Evolutionary conservation across 371 early-diverging fungal genomes (phyloP), one percentile per base, ranked within the genome.

Genomic region (Circinella umbellata): DNA sequence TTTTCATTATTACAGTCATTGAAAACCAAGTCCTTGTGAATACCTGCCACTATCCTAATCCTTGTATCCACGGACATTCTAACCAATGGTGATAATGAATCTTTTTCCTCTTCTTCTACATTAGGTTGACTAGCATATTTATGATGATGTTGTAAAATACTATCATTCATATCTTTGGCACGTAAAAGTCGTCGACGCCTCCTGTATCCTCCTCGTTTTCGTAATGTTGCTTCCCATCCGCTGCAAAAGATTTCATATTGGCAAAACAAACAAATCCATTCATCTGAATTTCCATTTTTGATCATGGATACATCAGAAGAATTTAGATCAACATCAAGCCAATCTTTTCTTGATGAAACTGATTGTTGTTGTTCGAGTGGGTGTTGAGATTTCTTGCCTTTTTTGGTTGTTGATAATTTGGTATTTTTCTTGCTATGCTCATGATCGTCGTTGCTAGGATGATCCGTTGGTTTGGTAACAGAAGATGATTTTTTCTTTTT

Each of bases 191-290:
- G 57, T 34, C 57, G 57, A 11, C 57, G 57, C 4, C 57, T 27
- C 27, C 27, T 57, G 34, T 57, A 57, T n/a, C 57, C 57, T 34
- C 57, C 57, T 34, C 57, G 20, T 60, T 67, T 67, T 4, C 67
- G 67, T 55, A 18, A n/a, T 4, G 63, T 67, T 15, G 42, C 49
- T 63, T 66, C 63, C 37, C 62, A 37, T 35, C 67, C 71, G 53
- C 42, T 67, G 54, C 67, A 66, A 42, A 71, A 71, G 10, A 71
- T 66, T 18, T 71, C 63, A 39, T 71, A 71, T 46, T 71, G 71
- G 15, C 71, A 71, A 36, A 71, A 71, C 46, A 67, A 66, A 36
- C 71, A 71, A 14, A 71, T 67, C 66, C 67, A 71, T 8, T 71
- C 71, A 37, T 71, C 61, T 8, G 71, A 67, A 63, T 66, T 54